Base-by-base conservation (phyloP, 2,329 filamentous ascomycete species). In the Alternaria viburni region DNA sequence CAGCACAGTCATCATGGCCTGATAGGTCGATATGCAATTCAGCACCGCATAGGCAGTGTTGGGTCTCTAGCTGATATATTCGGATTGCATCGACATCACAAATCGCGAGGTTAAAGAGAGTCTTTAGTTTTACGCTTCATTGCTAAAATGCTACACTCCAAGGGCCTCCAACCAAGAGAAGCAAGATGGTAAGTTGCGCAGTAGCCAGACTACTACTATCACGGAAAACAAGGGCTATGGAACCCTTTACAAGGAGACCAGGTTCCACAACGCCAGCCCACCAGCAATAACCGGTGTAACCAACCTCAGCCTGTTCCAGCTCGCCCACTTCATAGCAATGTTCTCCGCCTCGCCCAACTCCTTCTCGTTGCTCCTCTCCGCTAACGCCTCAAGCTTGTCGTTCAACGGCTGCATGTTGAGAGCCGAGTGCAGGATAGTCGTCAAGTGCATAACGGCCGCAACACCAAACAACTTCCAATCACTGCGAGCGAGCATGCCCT, bases 371-470 rank as follows among this genome's bases (percentile, higher is more conserved):
- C 72, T 69, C 46, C 73, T 72, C 62, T 59, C 79, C 25, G 65
- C 78, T 58, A 85, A 71, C 15, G 77, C 80, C 60, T 83, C 81
- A n/a, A 85, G 62, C 72, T 82, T 82, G 61, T 81, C 80, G 59
- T 86, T 85, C 66, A 85, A 67, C 23, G 83, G 83, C 79, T 85
- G 83, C 83, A 85, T 84, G 62, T 86, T 85, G 17, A 83, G 57
- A 3, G 83, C 83, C 12, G 81, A 83, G 62, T 85, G 83, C n/a
- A 85, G 64, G 44, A 85, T 81, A 0, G 81, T 84, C 26, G 81
- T 75, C 26, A 86, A 66, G 60, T 85, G 84, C 72, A 82, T 81
- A 5, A 78, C 47, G 8, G 84, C 82, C 5, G 80, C 74, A 12
- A 83, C 62, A 3, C 82, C 82, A 51, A 82, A 85, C 5, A 81